Evolutionary conservation across 768 basidiomycete species (phyloP).

Genomic region (Podaxis sp.): DNA sequence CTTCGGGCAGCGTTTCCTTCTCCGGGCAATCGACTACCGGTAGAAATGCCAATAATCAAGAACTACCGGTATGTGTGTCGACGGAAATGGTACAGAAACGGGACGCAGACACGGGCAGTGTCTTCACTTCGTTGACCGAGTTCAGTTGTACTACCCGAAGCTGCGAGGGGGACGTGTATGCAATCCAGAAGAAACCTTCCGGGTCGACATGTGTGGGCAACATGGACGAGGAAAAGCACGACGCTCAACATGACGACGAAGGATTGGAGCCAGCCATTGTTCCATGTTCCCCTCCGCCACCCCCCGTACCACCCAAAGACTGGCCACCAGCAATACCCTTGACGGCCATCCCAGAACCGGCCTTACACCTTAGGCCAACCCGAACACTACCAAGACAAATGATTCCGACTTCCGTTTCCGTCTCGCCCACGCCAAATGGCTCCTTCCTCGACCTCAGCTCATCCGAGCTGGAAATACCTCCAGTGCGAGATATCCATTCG

Average conservation of each 20-base stretch:
- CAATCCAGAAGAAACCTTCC: not conserved
- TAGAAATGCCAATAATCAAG: not conserved
- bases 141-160: not conserved
- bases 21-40: not conserved
- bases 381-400: slow-evolving; percentile 4
- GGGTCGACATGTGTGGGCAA: not conserved
- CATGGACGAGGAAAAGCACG: slow-evolving; percentile 1
- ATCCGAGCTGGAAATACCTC: slow-evolving; percentile 4
- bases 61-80: slow-evolving; percentile 24
- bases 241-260: not conserved
- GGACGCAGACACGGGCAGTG: slow-evolving; percentile 19
- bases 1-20: not conserved
- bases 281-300: not conserved
- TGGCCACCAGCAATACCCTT: not conserved
- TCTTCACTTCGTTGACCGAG: slow-evolving; percentile 25
- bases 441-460: slow-evolving; percentile 27
- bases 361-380: not conserved
- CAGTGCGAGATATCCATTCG: not conserved
- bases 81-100: slow-evolving; percentile 29
- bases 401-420: slow-evolving; percentile 18
- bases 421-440: slow-evolving; percentile 19
- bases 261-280: not conserved
- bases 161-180: not conserved
- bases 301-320: not conserved
- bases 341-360: not conserved